Evolutionary conservation across 2,329 filamentous ascomycete genomes (phyloP).

Genomic region (Fusarium piperis): DNA sequence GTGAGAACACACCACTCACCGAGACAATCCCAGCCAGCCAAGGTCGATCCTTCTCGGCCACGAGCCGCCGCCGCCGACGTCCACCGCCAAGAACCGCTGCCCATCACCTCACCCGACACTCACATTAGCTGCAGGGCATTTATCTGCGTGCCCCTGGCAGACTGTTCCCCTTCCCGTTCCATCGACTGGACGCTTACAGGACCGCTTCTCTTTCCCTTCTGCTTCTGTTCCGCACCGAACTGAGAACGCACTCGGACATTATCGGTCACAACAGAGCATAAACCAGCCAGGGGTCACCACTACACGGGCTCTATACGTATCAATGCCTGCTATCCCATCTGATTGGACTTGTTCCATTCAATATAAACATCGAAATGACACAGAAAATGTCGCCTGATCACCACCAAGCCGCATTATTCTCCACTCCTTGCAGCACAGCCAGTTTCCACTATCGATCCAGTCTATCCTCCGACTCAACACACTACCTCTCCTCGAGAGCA

Average conservation of each 20-base stretch:
- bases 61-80: not conserved
- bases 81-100: not conserved
- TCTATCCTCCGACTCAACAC: not conserved
- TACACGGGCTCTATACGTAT: not conserved
- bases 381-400: not conserved
- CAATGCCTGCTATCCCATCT: not conserved
- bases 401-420: not conserved
- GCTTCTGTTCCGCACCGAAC: not conserved
- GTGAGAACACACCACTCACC: not conserved
- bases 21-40: not conserved
- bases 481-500: not conserved
- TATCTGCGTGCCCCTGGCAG: not conserved
- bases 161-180: not conserved
- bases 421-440: not conserved
- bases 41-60: slow-evolving; percentile 1
- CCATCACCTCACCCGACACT: not conserved
- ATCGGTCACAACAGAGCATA: not conserved
- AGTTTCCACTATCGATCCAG: not conserved
- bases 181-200: not conserved
- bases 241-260: not conserved
- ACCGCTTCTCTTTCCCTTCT: not conserved
- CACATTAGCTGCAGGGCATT: not conserved
- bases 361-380: not conserved
- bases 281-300: not conserved
- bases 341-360: not conserved